Conservation (phyloP, 2,329 filamentous ascomycete genomes). For the Talaromyces piceae region DNA sequence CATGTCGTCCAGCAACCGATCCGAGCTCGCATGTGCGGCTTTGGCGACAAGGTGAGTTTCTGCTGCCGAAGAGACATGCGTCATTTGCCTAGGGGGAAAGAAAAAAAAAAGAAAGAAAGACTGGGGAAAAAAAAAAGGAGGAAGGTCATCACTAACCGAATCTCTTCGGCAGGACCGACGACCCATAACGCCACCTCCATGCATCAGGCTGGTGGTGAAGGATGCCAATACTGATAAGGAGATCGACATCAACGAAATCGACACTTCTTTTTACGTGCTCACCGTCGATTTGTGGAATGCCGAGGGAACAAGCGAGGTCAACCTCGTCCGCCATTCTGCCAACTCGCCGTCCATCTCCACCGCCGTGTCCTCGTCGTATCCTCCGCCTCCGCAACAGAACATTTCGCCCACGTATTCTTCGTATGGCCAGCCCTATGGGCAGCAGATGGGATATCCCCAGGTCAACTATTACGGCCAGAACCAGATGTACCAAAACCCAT, state of each 20-base stretch:
- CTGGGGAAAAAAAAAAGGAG: no score
- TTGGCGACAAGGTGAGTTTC: constrained; percentile 81
- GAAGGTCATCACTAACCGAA: no score
- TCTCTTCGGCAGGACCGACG: constrained; percentile 63
- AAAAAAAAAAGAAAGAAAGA: no score
- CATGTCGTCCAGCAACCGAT: constrained; percentile 84
- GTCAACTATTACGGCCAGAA: constrained; percentile 30
- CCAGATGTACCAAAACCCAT: constrained; percentile 28
- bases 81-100: no score
- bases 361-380: constrained; percentile 71
- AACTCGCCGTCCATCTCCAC: constrained; percentile 72
- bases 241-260: constrained; percentile 68
- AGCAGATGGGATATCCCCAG: constrained; percentile 24
- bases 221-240: constrained; percentile 70
- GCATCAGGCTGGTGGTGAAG: constrained; percentile 72
- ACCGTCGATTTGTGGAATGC: constrained; percentile 63
- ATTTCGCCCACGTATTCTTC: constrained; percentile 29
- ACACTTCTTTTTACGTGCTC: constrained; percentile 60
- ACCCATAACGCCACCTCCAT: constrained; percentile 92
- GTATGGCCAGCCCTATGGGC: constrained; percentile 27
- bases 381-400: constrained; percentile 35
- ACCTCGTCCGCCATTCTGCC: constrained; percentile 59
- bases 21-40: constrained; percentile 95
- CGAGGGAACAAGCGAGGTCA: constrained; percentile 55
- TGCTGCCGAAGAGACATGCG: no score